Percentiles rank a stretch among this genome's conserved stretches.
These are phyloP conservation scores for Neurospora cerealis DNA, from an alignment of 495 filamentous ascomycete species.

Conservation along the genomic window DNA sequence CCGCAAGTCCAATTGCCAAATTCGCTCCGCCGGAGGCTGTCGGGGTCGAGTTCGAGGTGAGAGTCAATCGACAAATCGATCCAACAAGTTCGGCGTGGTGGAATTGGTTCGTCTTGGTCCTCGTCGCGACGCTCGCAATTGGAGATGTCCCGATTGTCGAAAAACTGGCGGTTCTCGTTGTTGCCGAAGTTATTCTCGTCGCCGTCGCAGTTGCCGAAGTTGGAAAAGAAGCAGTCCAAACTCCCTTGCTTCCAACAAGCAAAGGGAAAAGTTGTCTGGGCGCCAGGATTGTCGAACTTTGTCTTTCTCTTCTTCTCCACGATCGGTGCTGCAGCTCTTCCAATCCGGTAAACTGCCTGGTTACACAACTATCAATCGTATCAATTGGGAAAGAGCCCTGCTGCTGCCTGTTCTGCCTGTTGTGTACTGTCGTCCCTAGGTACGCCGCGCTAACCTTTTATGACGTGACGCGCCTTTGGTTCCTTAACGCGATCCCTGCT, in stretches of 20 bases:
- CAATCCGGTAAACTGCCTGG: too few relatives aligned
- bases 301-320: neutral
- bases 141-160: too few relatives aligned
- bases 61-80: neutral
- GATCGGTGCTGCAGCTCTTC: too few relatives aligned
- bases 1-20: neutral
- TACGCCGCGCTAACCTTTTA: neutral
- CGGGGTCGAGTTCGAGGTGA: neutral
- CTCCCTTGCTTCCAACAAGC: neutral
- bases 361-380: too few relatives aligned
- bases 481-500: constrained; percentile 9
- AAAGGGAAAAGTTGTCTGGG: constrained; percentile 1
- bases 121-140: too few relatives aligned
- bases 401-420: too few relatives aligned
- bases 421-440: neutral
- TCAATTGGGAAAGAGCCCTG: too few relatives aligned
- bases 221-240: neutral
- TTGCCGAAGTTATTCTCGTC: too few relatives aligned
- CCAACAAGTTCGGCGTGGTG: too few relatives aligned
- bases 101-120: neutral
- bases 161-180: neutral
- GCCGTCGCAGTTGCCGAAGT: neutral
- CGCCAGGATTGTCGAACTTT: constrained; percentile 1
- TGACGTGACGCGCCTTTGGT: neutral
- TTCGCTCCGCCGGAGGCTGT: neutral